These are phyloP conservation scores for Ogataea nakhonphanomensis DNA, from an alignment of 805 yeast species.

Conservation along the genomic window DNA sequence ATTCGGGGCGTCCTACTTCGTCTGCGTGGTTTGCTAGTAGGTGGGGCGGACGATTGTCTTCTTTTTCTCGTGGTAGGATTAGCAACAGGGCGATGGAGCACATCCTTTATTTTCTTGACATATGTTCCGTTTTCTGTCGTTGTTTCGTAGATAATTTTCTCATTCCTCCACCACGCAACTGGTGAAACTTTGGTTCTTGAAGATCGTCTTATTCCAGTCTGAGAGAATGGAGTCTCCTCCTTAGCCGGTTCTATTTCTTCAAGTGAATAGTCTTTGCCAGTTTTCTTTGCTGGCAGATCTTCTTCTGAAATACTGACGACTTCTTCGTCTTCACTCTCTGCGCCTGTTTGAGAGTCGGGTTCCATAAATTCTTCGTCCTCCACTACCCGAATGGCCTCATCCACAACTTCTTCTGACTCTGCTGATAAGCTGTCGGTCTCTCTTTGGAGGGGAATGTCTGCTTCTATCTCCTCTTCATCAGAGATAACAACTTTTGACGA, in stretches of 20 bases:
- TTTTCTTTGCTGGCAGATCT: conserved; percentile 2
- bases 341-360: conserved; percentile 1
- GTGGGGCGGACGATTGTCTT: conserved; percentile 15
- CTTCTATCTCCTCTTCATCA: not conserved
- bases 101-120: conserved; percentile 55
- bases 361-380: conserved; percentile 18
- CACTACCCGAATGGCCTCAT: conserved; percentile 10
- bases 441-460: too few species aligned
- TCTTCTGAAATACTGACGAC: conserved; percentile 11
- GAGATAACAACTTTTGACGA: conserved; percentile 1
- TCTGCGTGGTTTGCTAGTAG: conserved; percentile 10
- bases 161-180: conserved; percentile 82
- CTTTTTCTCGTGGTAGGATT: conserved; percentile 12
- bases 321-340: conserved; percentile 5
- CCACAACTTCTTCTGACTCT: not conserved
- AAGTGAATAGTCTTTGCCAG: conserved; percentile 7
- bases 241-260: conserved; percentile 3
- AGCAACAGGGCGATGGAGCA: conserved; percentile 48
- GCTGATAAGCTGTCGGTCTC: not conserved
- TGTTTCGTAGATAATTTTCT: conserved; percentile 58
- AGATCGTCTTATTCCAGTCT: conserved; percentile 46
- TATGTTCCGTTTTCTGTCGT: conserved; percentile 43
- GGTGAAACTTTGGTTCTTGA: conserved; percentile 65
- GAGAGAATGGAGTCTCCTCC: conserved; percentile 1
- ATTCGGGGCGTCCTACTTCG: conserved; percentile 20